These are phyloP conservation scores for Penicillium samsonianum DNA, from an alignment of 495 filamentous ascomycete species.

Conservation along the genomic window DNA sequence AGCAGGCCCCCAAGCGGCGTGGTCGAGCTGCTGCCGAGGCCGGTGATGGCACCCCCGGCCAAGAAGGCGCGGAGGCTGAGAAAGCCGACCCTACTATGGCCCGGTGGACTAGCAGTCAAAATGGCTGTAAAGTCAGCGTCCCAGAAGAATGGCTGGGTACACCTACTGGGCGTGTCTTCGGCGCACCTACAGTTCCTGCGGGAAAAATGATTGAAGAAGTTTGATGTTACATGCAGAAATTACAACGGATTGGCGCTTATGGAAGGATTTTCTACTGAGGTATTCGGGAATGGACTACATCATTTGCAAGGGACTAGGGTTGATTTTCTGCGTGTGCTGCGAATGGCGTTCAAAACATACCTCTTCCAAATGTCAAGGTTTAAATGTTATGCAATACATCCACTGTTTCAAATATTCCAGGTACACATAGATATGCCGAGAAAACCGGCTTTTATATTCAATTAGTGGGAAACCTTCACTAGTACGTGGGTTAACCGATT, in stretches of 20 bases:
- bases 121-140: conserved; percentile 68
- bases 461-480: background rate
- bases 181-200: conserved; percentile 23
- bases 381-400: conserved; percentile 8
- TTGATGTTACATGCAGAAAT: conserved; percentile 20
- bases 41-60: conserved; percentile 52
- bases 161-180: conserved; percentile 67
- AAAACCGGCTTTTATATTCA: background rate
- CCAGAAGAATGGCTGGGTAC: conserved; percentile 80
- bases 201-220: conserved; percentile 52
- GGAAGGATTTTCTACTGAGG: conserved; percentile 16
- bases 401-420: background rate
- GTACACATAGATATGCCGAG: background rate
- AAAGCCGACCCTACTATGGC: conserved; percentile 69
- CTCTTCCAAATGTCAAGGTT: conserved; percentile 9
- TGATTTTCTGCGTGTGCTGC: conserved; percentile 5
- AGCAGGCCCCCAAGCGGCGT: conserved; percentile 86
- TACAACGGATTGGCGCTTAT: conserved; percentile 32
- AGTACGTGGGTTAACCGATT: background rate
- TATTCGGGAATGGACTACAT: conserved; percentile 17
- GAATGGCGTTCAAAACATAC: conserved; percentile 24
- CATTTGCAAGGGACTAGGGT: conserved; percentile 4
- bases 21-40: conserved; percentile 53
- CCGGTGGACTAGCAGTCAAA: conserved; percentile 73
- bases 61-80: conserved; percentile 54